Conservation (phyloP, 225 moss, liverwort and hornwort genomes). For the Bryum argenteum region DNA sequence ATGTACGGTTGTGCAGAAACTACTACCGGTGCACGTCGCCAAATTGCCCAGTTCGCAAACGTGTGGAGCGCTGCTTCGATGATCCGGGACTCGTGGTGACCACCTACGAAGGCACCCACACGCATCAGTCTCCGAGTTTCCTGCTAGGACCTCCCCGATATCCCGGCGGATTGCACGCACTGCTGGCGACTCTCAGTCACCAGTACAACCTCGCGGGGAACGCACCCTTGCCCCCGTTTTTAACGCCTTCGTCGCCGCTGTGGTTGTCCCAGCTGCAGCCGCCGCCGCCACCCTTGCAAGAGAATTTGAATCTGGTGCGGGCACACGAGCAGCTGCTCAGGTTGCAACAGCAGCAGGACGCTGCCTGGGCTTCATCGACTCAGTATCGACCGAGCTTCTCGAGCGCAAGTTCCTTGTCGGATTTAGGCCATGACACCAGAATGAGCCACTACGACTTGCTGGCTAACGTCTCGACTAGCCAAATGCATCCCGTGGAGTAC, state of each 20-base stretch:
- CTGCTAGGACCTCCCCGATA: constrained; percentile 30
- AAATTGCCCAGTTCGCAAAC: constrained; percentile 56
- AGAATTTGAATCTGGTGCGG: constrained; percentile 26
- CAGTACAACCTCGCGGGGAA: constrained; percentile 31
- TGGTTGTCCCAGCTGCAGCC: constrained; percentile 21
- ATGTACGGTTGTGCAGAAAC: constrained; percentile 37
- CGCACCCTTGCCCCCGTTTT: constrained; percentile 16
- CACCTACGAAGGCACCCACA: constrained; percentile 54
- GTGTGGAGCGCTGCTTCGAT: constrained; percentile 49
- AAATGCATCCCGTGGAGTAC: constrained; percentile 12
- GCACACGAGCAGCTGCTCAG: constrained; percentile 37
- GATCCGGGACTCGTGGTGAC: constrained; percentile 54
- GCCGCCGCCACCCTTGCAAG: constrained; percentile 8
- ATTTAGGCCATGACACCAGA: constrained; percentile 28
- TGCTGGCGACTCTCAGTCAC: constrained; percentile 36
- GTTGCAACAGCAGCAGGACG: constrained; percentile 22
- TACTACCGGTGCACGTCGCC: constrained; percentile 51
- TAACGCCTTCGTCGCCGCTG: neutral
- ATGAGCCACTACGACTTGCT: constrained; percentile 20
- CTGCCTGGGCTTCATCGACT: constrained; percentile 11
- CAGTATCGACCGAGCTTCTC: constrained; percentile 28
- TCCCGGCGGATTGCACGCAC: constrained; percentile 30
- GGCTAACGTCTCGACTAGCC: constrained; percentile 5
- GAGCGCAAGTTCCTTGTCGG: constrained; percentile 26
- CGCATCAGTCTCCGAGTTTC: constrained; percentile 42